phyloP scores from a whole-genome alignment of 768 basidiomycete genomes.

The Hypholoma sublateritium region DNA sequence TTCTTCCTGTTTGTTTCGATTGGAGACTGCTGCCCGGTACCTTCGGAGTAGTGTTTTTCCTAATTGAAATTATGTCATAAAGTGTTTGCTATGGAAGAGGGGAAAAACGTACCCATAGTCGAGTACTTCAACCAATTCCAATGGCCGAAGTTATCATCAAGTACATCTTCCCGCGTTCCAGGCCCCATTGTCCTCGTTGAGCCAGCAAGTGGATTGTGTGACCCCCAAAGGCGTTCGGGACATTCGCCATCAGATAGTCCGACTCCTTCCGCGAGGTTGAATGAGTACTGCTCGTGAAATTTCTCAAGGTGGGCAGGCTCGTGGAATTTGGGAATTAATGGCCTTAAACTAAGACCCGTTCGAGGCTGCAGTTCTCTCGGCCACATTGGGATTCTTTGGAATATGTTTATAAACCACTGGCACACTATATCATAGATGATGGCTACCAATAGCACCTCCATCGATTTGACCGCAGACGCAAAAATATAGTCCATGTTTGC shows the following conservation, averaged over 20 bases:
- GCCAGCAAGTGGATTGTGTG: slow-evolving; percentile 20
- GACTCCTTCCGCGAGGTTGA: slow-evolving; percentile 23
- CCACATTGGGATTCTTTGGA: slow-evolving; percentile 8
- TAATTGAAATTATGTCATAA: background rate
- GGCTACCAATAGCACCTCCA: background rate
- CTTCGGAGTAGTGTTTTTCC: background rate
- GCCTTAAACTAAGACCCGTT: background rate
- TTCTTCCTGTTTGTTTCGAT: slow-evolving; percentile 11
- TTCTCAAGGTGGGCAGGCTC: slow-evolving; percentile 20
- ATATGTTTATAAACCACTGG: slow-evolving; percentile 26
- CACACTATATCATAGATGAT: slow-evolving; percentile 32
- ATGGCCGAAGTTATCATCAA: slow-evolving; percentile 10
- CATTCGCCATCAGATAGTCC: slow-evolving; percentile 32
- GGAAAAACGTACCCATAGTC: background rate
- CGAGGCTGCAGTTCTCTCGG: background rate
- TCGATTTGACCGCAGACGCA: slow-evolving; percentile 1
- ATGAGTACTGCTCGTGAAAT: slow-evolving; percentile 22
- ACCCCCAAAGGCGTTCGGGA: slow-evolving; percentile 32
- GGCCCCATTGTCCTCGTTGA: slow-evolving; percentile 35
- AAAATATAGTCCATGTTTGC: slow-evolving; percentile 18
- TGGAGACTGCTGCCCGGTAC: background rate
- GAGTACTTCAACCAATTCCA: slow-evolving; percentile 27
- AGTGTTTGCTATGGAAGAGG: background rate
- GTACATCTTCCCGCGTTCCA: slow-evolving; percentile 11
- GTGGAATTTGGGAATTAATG: slow-evolving; percentile 29